Evolutionary conservation across 139 green algal genomes (phyloP).

Genomic region (Asterochloris erici): DNA sequence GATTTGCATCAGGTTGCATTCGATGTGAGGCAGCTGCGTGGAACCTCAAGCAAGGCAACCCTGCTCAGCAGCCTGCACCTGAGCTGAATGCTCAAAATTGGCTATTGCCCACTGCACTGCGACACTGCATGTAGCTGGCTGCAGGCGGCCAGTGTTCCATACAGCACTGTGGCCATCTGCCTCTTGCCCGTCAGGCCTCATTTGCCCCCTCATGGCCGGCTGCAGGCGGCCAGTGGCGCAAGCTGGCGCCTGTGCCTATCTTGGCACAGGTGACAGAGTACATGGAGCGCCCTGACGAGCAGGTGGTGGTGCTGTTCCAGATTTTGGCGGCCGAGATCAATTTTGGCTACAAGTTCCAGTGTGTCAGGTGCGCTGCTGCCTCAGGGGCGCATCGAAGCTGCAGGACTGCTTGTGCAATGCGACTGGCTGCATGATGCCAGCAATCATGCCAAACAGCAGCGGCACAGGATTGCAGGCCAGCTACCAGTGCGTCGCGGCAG

Average conservation of each 20-base stretch:
- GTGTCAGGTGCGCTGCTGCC: slow-evolving; percentile 30
- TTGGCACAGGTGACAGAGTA: slow-evolving; percentile 45
- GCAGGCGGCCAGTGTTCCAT: too few relatives aligned
- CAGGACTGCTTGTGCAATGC: neutral
- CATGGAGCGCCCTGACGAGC: slow-evolving; percentile 34
- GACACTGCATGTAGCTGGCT: too few relatives aligned
- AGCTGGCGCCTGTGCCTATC: slow-evolving; percentile 33
- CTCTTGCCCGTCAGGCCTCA: too few relatives aligned
- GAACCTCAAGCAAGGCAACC: too few relatives aligned
- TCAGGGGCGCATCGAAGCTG: neutral
- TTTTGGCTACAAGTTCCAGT: slow-evolving; percentile 60
- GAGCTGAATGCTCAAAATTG: too few relatives aligned
- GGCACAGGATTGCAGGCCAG: neutral
- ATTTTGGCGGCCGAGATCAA: slow-evolving; percentile 70
- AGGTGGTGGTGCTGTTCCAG: slow-evolving; percentile 68
- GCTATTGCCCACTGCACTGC: too few relatives aligned
- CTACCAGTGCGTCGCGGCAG: too few relatives aligned
- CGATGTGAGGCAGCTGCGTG: too few relatives aligned
- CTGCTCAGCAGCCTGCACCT: too few relatives aligned
- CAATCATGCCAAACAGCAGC: neutral
- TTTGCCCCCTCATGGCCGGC: neutral
- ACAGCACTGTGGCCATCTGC: too few relatives aligned
- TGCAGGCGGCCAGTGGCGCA: slow-evolving; percentile 24
- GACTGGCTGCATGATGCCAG: neutral
- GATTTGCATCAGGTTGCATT: too few relatives aligned